Conservation (phyloP, 495 filamentous ascomycete species). For the Penicillium robsamsonii region DNA sequence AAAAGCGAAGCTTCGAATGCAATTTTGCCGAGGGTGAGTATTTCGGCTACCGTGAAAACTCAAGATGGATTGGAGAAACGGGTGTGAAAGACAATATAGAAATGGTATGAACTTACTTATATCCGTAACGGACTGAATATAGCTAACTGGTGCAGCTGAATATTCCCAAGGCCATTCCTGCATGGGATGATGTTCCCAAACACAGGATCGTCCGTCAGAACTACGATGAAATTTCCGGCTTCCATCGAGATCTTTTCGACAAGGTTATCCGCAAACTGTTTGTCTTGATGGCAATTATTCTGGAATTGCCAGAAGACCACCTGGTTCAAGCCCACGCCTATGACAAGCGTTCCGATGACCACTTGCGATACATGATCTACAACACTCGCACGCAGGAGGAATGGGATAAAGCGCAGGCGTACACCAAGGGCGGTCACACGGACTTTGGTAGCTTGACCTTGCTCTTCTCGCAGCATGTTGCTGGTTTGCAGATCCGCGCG, state of each 20-base stretch:
- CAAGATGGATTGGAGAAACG: constrained; percentile 44
- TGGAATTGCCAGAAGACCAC: constrained; percentile 54
- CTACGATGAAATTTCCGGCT: constrained; percentile 25
- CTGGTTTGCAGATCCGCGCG: constrained; percentile 50
- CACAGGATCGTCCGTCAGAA: constrained; percentile 26
- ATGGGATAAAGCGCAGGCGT: constrained; percentile 39
- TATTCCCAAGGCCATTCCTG: constrained; percentile 48
- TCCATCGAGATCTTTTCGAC: constrained; percentile 24
- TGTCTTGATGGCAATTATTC: constrained; percentile 44
- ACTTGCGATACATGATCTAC: constrained; percentile 59
- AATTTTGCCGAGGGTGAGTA: constrained; percentile 47
- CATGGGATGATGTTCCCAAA: constrained; percentile 33
- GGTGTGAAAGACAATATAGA: constrained; percentile 47
- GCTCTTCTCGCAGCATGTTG: constrained; percentile 55
- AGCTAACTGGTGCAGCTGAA: constrained; percentile 35
- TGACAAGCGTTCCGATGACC: constrained; percentile 43
- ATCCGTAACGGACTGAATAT: neutral
- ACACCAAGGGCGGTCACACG: constrained; percentile 50
- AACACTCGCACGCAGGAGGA: constrained; percentile 47
- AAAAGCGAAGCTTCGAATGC: constrained; percentile 37
- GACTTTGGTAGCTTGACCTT: constrained; percentile 55
- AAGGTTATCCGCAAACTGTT: constrained; percentile 27
- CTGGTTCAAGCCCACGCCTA: constrained; percentile 49
- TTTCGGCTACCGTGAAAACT: constrained; percentile 46
- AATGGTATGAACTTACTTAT: constrained; percentile 30